Evolutionary conservation across 2,329 filamentous ascomycete species (phyloP), one percentile per base, ranked within the genome.

Genomic region (Aureobasidium sp.): DNA sequence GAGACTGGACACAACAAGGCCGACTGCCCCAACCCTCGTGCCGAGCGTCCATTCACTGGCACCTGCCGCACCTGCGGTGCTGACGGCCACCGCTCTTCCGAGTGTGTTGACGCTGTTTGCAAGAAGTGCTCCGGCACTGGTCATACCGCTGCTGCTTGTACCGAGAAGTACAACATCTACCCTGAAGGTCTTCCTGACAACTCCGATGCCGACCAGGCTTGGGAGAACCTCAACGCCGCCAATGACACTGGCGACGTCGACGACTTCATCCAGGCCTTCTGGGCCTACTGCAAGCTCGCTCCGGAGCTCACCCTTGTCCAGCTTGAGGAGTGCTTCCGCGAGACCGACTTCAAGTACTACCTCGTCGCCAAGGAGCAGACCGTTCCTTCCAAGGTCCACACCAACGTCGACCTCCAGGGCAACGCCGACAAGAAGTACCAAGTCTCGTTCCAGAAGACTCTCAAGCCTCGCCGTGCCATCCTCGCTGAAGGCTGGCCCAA

Each of bases 341-440:
- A 72, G 1, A 75, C 83, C 44, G 70, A 76, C 0, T 78, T 88
- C 63, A 73, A 73, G 3, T 73, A 88, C 16, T 86, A 80, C 73
- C 74, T 90, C 59, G 86, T 90, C 65, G 84, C 83, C 7, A 69
- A 88, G 76, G 81, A 83, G 65, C 74, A 81, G 37, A 71, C 79
- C 6, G 72, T 88, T 34, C 34, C 44, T 9, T 70, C 78, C 0
- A 69, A 74, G 1, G 83, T 84, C 5, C 81, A 86, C 66, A 88
- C 85, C 63, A 86, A 88, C 73, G 87, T 90, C 83, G 86, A 90
- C 65, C 75, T 89, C 1, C 86, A 90, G 68, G 87, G 87, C 5
- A 83, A 87, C 58, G 67, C 76, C 21, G 76, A 78, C 62, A 78
- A 79, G 69, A 77, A 78, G 63, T 84, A 78, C 62, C 73, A 77